Evolutionary conservation across 371 early-diverging fungal species (phyloP), one percentile per base, ranked within the genome.

Genomic region (Basidiobolus meristosporus): DNA sequence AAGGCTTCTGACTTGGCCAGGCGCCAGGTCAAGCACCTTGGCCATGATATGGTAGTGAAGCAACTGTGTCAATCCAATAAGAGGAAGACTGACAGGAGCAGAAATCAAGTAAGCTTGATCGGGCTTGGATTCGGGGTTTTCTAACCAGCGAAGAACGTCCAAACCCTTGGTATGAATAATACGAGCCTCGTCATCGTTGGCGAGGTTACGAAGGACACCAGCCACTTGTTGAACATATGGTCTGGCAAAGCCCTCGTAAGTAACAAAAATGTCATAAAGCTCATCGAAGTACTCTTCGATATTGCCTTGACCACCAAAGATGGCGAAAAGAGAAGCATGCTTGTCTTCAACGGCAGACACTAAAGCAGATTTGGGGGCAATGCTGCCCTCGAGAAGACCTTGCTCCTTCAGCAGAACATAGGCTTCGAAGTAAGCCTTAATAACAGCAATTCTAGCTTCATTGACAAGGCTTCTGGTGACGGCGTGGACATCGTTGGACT

Each of bases 291-390:
- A 91, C 44, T 87, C 90, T 44, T 88, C 86, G 39, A 80, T 78
- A 53, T 86, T 90, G 56, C 95, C 95, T 65, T 93, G 95, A 38
- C 93, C 93, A 54, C 93, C 93, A 72, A 92, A 92, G 50, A 90
- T 70, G 33, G 86, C 87, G 48, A 88, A 74, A 32, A 89, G 49
- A 44, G 63, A 65, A 42, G 81, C 78, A 32, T 66, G 63, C 22
- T 73, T 74, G 29, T 71, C 55, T 21, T 54, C 55, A 37, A 73
- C 77, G 41, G 81, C 81, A 32, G 66, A 56, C 40, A 72, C 66
- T 22, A 75, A 49, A 40, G 76, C 72, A 17, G 79, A 78, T 6
- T 63, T 46, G 20, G 63, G 55, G 29, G 57, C 54, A 43, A 68
- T 60, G 39, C 59, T 54, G 20, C 53, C 29, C 11, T 54, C 48